Percentiles rank a stretch among this genome's conserved stretches.
phyloP scores from a whole-genome alignment of 148 eudicot species.

The Rheum nobile region DNA sequence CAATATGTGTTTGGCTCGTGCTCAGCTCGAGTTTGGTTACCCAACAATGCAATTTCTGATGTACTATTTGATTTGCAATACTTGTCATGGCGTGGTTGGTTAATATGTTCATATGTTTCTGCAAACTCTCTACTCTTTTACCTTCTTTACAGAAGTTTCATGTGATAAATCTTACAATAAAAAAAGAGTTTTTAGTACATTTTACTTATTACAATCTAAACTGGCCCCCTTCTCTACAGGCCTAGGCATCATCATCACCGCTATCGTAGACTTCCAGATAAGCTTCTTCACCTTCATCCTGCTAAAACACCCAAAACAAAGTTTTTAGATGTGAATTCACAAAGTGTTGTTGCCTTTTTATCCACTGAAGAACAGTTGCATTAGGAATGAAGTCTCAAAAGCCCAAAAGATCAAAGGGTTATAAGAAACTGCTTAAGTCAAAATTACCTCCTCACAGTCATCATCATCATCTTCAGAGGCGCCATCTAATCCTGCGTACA shows the following conservation, averaged over 20 bases:
- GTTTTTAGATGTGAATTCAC: background rate
- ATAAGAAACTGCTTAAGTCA: background rate
- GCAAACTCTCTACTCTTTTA: background rate
- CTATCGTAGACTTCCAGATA: constrained; percentile 1
- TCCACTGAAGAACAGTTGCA: background rate
- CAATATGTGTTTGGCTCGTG: too few species aligned
- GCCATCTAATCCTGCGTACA: background rate
- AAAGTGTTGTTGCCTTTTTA: too few species aligned
- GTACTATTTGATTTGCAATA: too few species aligned
- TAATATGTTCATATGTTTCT: background rate
- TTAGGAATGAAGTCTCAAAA: background rate
- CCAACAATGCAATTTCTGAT: too few species aligned
- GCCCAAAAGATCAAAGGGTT: background rate
- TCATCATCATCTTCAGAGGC: background rate
- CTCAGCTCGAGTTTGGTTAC: too few species aligned
- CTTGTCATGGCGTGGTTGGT: too few species aligned
- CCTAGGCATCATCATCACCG: constrained; percentile 2
- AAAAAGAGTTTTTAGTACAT: too few species aligned
- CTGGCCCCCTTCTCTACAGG: too few species aligned
- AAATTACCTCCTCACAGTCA: constrained; percentile 3
- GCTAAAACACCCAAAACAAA: background rate
- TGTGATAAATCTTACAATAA: background rate
- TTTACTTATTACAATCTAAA: too few species aligned
- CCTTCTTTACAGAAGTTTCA: background rate
- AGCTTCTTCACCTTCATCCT: constrained; percentile 5